phyloP scores from a whole-genome alignment of 2,329 filamentous ascomycete species.

The Cladophialophora exuberans region DNA sequence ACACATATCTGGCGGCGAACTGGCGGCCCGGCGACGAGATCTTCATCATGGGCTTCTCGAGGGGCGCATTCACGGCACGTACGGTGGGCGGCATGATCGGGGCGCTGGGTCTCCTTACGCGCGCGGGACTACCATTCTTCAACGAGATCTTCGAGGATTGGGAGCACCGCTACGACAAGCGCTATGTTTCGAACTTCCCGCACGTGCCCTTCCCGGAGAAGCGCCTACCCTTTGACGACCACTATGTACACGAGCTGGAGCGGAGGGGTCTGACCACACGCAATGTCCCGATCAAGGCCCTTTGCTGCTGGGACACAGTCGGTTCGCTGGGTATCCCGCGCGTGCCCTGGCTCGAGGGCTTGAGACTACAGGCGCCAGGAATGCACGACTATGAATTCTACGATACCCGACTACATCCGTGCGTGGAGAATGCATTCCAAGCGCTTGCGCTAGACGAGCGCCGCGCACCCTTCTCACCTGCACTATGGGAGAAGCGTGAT shows the following conservation, averaged over 20 bases:
- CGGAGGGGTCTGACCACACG: constrained; percentile 29
- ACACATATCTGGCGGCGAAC: constrained; percentile 41
- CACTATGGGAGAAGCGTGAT: constrained; percentile 38
- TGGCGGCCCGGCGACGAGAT: constrained; percentile 43
- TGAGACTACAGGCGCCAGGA: constrained; percentile 24
- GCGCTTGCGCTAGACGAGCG: constrained; percentile 40
- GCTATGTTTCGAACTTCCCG: constrained; percentile 34
- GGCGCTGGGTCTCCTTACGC: constrained; percentile 39
- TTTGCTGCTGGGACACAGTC: constrained; percentile 41
- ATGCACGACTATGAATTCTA: constrained; percentile 39
- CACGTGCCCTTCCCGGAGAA: constrained; percentile 38
- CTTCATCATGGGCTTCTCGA: constrained; percentile 42
- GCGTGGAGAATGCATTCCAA: constrained; percentile 41
- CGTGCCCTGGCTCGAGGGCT: constrained; percentile 26
- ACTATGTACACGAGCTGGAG: constrained; percentile 35
- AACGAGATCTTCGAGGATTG: constrained; percentile 40
- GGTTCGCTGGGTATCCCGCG: constrained; percentile 39
- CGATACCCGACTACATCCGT: constrained; percentile 37
- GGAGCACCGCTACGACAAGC: constrained; percentile 34
- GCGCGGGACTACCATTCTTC: constrained; percentile 34
- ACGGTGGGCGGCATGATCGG: constrained; percentile 41
- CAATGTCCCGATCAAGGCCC: constrained; percentile 37
- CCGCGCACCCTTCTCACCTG: constrained; percentile 38
- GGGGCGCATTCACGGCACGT: constrained; percentile 44
- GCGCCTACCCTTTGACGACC: constrained; percentile 30